Percentiles rank a stretch among this genome's conserved stretches.
These are phyloP conservation scores for Penicillium hesseltinei DNA, from an alignment of 2,329 filamentous ascomycete genomes.

Conservation along the genomic window DNA sequence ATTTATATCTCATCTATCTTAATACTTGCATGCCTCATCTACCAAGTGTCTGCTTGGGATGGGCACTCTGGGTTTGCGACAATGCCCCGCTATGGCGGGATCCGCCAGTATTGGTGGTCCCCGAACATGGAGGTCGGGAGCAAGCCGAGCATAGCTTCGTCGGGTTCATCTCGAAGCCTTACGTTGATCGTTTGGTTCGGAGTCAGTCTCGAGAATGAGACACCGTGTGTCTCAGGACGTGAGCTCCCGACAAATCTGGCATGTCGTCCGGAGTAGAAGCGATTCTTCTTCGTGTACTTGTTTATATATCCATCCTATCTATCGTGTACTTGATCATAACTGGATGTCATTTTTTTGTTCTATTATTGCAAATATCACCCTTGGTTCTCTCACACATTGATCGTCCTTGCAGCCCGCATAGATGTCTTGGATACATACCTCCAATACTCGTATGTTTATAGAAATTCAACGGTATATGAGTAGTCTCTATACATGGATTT, in stretches of 20 bases:
- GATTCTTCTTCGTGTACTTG: constrained; percentile 4
- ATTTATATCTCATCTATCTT: constrained; percentile 6
- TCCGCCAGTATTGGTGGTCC: neutral
- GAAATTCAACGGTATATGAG: no score
- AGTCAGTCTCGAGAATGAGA: neutral
- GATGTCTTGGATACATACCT: neutral
- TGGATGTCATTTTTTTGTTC: neutral
- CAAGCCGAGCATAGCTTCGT: neutral
- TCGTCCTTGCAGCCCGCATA: neutral
- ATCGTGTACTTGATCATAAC: constrained; percentile 4
- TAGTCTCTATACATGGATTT: no score
- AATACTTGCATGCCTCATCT: constrained; percentile 10
- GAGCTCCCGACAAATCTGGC: neutral
- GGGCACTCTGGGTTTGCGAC: constrained; percentile 5
- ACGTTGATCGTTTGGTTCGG: neutral
- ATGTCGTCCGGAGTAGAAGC: constrained; percentile 9
- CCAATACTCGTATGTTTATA: no score
- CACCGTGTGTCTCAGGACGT: neutral
- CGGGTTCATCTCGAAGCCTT: neutral
- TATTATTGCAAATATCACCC: neutral
- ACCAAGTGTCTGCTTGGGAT: constrained; percentile 1
- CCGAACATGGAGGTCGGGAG: neutral
- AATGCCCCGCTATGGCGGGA: neutral
- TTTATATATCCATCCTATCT: constrained; percentile 7
- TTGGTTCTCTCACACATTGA: neutral